These are phyloP conservation scores for Cystobasidiaceae sp. DNA, from an alignment of 1,284 basidiomycete genomes.

Conservation along the genomic window DNA sequence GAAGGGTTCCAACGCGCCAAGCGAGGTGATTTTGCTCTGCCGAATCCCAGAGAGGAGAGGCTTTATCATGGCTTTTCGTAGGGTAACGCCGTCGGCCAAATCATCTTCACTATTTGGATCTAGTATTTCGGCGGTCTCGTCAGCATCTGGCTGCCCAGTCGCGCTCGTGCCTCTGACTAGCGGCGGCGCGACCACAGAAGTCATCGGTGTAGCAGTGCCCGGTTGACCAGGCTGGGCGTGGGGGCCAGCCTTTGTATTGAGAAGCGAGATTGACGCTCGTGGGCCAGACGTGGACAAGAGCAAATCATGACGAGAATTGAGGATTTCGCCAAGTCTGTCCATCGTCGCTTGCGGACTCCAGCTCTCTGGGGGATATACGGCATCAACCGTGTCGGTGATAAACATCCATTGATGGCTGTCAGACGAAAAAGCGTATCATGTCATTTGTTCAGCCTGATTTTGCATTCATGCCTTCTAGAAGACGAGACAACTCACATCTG, in stretches of 20 bases:
- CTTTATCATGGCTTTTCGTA: background rate
- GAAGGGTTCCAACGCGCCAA: conserved; percentile 76
- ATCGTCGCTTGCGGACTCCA: conserved; percentile 82
- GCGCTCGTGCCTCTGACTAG: too few relatives aligned
- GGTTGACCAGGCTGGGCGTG: background rate
- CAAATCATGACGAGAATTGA: conserved; percentile 40
- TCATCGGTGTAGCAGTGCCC: conserved; percentile 8
- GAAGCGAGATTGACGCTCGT: background rate
- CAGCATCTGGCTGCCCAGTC: too few relatives aligned
- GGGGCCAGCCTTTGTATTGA: conserved; percentile 15
- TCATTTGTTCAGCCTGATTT: background rate
- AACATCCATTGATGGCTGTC: conserved; percentile 96
- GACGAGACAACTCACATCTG: conserved; percentile 65
- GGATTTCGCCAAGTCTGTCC: conserved; percentile 79
- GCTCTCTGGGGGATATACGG: conserved; percentile 76
- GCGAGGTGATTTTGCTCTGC: conserved; percentile 61
- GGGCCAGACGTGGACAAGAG: background rate
- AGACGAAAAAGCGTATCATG: background rate
- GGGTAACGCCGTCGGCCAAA: too few relatives aligned
- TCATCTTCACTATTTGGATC: too few relatives aligned
- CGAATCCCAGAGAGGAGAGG: conserved; percentile 65
- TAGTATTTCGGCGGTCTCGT: too few relatives aligned
- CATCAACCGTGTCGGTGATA: conserved; percentile 94
- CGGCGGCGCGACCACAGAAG: too few relatives aligned
- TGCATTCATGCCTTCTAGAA: background rate